phyloP scores from a whole-genome alignment of 768 basidiomycete genomes.

The Sporobolomyces pararoseus region DNA sequence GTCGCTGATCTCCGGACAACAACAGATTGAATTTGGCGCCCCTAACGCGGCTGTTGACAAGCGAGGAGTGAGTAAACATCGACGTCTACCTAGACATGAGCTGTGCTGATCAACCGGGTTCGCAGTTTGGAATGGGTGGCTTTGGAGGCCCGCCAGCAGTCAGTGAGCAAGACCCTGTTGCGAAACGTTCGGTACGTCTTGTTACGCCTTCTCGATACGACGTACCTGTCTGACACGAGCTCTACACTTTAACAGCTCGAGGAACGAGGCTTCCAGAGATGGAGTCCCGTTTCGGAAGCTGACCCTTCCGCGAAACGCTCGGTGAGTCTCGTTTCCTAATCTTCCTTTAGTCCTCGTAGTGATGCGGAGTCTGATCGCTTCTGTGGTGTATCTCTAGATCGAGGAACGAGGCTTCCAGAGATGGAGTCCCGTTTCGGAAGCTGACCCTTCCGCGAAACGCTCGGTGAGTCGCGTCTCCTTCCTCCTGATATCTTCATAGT shows the following conservation, averaged over 20 bases:
- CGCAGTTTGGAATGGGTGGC: neutral
- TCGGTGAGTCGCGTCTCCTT: too few relatives aligned
- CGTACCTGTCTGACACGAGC: too few relatives aligned
- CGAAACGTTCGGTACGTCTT: neutral
- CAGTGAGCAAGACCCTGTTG: neutral
- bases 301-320: constrained; percentile 3
- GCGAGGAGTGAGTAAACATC: too few relatives aligned
- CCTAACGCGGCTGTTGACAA: neutral
- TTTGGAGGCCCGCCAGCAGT: neutral
- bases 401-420: neutral
- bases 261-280: neutral
- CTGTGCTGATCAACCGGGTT: too few relatives aligned
- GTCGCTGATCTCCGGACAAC: neutral
- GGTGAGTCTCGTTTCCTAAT: neutral
- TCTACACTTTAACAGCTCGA: neutral
- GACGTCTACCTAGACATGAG: too few relatives aligned
- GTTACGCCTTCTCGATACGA: too few relatives aligned
- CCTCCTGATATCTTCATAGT: too few relatives aligned
- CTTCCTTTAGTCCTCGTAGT: neutral
- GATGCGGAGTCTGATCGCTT: too few relatives aligned
- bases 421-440: neutral
- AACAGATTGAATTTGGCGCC: constrained; percentile 1
- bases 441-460: too few relatives aligned
- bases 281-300: too few relatives aligned
- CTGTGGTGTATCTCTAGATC: too few relatives aligned